phyloP scores from a whole-genome alignment of 768 basidiomycete species.

The Rhodotorula kratochvilovae region DNA sequence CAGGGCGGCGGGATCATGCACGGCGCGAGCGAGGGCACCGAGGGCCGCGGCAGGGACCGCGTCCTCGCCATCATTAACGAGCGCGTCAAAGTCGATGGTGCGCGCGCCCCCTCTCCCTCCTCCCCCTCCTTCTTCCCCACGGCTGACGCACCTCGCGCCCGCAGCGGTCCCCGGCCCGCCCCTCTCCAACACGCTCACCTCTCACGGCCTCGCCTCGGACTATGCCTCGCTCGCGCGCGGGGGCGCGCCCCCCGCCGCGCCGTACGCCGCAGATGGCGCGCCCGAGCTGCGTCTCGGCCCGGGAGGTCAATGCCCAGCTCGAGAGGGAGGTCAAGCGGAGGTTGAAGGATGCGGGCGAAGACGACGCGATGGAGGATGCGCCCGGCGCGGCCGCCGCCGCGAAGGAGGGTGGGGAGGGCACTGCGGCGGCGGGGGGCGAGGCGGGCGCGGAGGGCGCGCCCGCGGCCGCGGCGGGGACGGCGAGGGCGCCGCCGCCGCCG shows the following conservation, averaged over 20 bases:
- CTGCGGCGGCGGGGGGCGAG: constrained; percentile 14
- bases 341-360: constrained; percentile 63
- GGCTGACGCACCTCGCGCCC: constrained; percentile 15
- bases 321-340: constrained; percentile 72
- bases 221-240: constrained; percentile 17
- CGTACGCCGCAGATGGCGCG: neutral
- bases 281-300: constrained; percentile 71
- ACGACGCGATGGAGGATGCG: constrained; percentile 43
- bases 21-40: constrained; percentile 30
- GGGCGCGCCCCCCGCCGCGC: constrained; percentile 4
- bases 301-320: constrained; percentile 70
- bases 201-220: constrained; percentile 50
- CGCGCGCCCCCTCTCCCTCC: constrained; percentile 49
- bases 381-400: constrained; percentile 49
- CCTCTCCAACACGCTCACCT: constrained; percentile 59
- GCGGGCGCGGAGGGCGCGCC: neutral
- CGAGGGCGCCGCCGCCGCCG: constrained; percentile 49
- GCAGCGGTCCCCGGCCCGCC: constrained; percentile 65
- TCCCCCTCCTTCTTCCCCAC: neutral
- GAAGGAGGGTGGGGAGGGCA: constrained; percentile 13
- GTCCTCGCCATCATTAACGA: constrained; percentile 94
- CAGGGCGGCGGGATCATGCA: constrained; percentile 65
- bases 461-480: constrained; percentile 56
- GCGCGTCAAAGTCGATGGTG: constrained; percentile 84
- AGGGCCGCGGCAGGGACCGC: constrained; percentile 72